phyloP scores from a whole-genome alignment of 306 rosid genomes.

The Cyamopsis tetragonoloba region DNA sequence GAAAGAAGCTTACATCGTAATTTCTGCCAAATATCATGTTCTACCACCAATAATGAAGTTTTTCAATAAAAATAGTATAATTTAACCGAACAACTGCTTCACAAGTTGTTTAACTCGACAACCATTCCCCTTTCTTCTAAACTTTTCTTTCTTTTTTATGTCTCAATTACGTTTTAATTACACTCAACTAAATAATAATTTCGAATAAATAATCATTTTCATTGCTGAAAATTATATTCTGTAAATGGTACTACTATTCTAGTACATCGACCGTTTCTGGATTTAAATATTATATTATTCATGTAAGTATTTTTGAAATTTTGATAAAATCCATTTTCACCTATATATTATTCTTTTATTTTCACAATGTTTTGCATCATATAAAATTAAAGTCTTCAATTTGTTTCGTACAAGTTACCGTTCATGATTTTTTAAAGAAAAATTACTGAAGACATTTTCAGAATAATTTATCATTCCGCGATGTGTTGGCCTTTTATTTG shows the following conservation, averaged over 20 bases:
- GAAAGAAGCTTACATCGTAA: conserved; percentile 13
- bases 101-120: background rate
- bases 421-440: background rate
- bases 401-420: background rate
- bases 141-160: background rate
- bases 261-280: background rate
- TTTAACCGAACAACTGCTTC: background rate
- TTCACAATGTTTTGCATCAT: background rate
- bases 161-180: background rate
- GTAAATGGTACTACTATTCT: background rate
- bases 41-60: background rate
- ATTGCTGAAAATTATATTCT: background rate
- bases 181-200: background rate
- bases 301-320: too few relatives aligned
- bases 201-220: background rate
- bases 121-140: background rate
- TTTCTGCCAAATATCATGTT: conserved; percentile 14
- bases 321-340: too few relatives aligned
- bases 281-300: background rate
- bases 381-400: background rate
- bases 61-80: background rate
- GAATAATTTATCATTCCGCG: background rate
- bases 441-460: too few relatives aligned
- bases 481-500: background rate
- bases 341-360: background rate